These are phyloP conservation scores for Intubia oerlemansii DNA, from an alignment of 2,329 filamentous ascomycete species.

Conservation along the genomic window DNA sequence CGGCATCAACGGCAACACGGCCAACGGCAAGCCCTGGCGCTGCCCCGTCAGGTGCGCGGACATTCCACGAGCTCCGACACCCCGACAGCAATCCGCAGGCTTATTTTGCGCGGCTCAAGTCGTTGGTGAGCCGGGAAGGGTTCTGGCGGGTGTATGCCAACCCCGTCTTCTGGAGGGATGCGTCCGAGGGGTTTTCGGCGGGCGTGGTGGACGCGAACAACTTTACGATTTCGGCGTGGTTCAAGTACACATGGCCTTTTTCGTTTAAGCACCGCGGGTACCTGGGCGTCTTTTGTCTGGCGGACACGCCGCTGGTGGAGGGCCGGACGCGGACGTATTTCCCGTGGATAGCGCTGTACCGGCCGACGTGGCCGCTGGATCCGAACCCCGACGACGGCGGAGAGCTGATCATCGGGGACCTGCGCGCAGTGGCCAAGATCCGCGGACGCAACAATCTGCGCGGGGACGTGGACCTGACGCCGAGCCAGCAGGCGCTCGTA, in stretches of 20 bases:
- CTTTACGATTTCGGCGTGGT: neutral
- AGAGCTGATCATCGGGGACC: slow-evolving; percentile 36
- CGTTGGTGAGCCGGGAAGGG: neutral
- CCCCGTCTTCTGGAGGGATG: neutral
- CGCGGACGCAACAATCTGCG: slow-evolving; percentile 6
- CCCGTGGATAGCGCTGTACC: slow-evolving; percentile 20
- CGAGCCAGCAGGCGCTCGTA: slow-evolving; percentile 24
- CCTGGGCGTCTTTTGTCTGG: slow-evolving; percentile 28
- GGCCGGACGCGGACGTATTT: slow-evolving; percentile 15
- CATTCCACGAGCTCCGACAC: neutral
- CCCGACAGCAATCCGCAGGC: neutral
- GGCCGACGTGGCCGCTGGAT: slow-evolving; percentile 19
- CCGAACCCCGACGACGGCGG: slow-evolving; percentile 11
- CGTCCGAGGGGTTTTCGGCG: neutral
- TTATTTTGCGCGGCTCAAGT: too few relatives aligned
- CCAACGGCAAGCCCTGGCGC: neutral
- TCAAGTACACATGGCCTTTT: neutral
- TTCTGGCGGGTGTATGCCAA: neutral
- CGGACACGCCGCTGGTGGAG: too few relatives aligned
- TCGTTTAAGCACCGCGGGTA: slow-evolving; percentile 18
- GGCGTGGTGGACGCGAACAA: neutral
- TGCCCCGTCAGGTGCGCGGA: neutral
- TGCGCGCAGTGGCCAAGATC: slow-evolving; percentile 12
- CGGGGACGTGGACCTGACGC: slow-evolving; percentile 16
- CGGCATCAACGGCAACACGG: neutral